Evolutionary conservation across 2,329 filamentous ascomycete species (phyloP).

Genomic region (Plenodomus lindquistii): DNA sequence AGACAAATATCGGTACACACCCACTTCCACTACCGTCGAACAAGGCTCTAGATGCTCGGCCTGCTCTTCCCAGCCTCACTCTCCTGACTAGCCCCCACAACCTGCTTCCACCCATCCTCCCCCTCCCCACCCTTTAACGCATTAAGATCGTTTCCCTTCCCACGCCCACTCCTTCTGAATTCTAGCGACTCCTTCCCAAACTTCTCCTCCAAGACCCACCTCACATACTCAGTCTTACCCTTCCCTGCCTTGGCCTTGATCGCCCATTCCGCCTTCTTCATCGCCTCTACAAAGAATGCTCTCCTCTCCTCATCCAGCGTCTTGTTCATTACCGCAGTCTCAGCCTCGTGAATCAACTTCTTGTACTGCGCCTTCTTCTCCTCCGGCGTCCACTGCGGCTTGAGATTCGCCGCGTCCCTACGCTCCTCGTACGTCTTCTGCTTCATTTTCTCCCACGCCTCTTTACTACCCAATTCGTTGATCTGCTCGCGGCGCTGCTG

Average conservation of each 20-base stretch:
- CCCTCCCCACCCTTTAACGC: too few relatives aligned
- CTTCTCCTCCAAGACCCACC: too few relatives aligned
- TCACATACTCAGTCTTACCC: too few relatives aligned
- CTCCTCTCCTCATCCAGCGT: slow-evolving; percentile 14
- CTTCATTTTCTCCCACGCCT: slow-evolving; percentile 14
- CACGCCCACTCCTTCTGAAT: too few relatives aligned
- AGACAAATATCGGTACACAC: too few relatives aligned
- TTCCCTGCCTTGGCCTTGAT: slow-evolving; percentile 25
- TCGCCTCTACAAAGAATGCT: slow-evolving; percentile 16
- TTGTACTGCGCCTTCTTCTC: slow-evolving; percentile 14
- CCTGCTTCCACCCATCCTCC: too few relatives aligned
- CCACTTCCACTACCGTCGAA: too few relatives aligned
- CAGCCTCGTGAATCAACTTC: slow-evolving; percentile 19
- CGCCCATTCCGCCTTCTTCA: slow-evolving; percentile 25
- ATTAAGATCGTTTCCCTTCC: too few relatives aligned
- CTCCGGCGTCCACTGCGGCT: slow-evolving; percentile 1
- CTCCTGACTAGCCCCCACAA: too few relatives aligned
- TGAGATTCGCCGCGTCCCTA: slow-evolving; percentile 4
- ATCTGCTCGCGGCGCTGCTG: slow-evolving; percentile 16
- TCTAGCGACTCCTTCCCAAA: too few relatives aligned
- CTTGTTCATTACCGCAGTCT: slow-evolving; percentile 21
- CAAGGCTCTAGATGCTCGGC: too few relatives aligned
- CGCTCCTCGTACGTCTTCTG: slow-evolving; percentile 13
- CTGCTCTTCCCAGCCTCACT: too few relatives aligned
- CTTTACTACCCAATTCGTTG: slow-evolving; percentile 18